Base-by-base conservation (phyloP, 2,329 filamentous ascomycete species). In the Zasmidium citrigriseum region DNA sequence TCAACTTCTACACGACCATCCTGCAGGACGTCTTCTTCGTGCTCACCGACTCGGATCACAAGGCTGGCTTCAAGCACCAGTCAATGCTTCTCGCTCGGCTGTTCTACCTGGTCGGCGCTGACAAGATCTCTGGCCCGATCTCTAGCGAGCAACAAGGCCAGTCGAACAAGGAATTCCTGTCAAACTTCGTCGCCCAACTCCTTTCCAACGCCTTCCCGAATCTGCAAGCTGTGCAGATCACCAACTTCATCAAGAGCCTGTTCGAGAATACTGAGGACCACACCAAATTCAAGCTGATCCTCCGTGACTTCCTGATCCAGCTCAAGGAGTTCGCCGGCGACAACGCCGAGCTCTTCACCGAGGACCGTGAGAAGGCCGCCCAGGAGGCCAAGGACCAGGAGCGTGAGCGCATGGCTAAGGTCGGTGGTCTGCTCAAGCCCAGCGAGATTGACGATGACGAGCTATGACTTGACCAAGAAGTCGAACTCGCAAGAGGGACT, bases 11-110 rank as follows among this genome's bases (percentile, higher is more conserved):
- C 76, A 88, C 96, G 54, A 87, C 90, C 1, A 98, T 99, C 65
- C 81, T 99, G 52, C 95, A 99, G 76, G 95, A 99, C 70, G 92
- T 99, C 14, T 96, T 99, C 83, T 99, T 97, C 71, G 95, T 99
- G 45, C 84, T 99, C 52, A 98, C 95, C 0, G 95, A 99, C 72
- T 93, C 89, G 60, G 95, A 99, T 69, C 95, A 99, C 83, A 99
- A 99, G 81, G 95, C 95, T 61, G 95, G 95, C 0, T 99, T 99
- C 82, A 99, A 99, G 82, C 95, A 93, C 9, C 95, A 99, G 78
- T 93, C 93, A 2, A 89, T 95, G 85, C 82, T 99, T 50, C 80
- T 99, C 61, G 92, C 95, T 69, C 90, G 93, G 71, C 93, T 99
- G 84, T 96, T 99, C 79, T 96, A 93, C 82, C 92, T 97, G 57